Percentiles rank a stretch among this genome's conserved stretches.
Evolutionary conservation across 1,139 yeast genomes (phyloP).

Genomic region (Blastobotrys apis): DNA sequence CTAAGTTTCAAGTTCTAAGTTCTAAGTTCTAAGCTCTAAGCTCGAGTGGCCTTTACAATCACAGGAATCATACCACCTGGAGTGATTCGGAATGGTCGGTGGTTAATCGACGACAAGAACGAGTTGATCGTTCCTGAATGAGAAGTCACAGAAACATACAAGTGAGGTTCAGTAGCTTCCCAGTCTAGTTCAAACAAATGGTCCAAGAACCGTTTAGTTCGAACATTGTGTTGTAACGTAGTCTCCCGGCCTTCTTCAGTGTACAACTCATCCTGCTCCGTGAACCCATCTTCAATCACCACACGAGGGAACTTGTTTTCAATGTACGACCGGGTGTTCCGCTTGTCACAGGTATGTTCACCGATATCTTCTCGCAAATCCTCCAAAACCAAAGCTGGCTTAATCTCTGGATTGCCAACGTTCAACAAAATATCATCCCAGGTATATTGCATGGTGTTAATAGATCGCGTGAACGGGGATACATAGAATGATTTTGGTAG

Average conservation of each 20-base stretch:
- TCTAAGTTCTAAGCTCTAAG: too few species aligned
- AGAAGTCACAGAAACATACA: slow-evolving; percentile 50
- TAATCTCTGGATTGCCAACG: slow-evolving; percentile 5
- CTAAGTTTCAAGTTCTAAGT: too few species aligned
- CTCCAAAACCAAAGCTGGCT: slow-evolving; percentile 47
- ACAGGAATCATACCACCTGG: slow-evolving; percentile 68
- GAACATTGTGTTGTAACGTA: slow-evolving; percentile 46
- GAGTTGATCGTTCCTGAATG: slow-evolving; percentile 61
- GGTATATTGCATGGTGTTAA: slow-evolving; percentile 52
- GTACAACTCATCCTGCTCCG: slow-evolving; percentile 48
- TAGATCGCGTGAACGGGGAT: slow-evolving; percentile 63
- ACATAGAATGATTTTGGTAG: slow-evolving; percentile 53
- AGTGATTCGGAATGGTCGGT: slow-evolving; percentile 52
- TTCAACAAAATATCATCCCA: slow-evolving; percentile 45
- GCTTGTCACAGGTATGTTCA: slow-evolving; percentile 60
- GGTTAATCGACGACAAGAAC: slow-evolving; percentile 50
- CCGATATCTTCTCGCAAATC: slow-evolving; percentile 65
- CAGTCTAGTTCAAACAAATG: slow-evolving; percentile 37
- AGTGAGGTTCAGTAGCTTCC: slow-evolving; percentile 31
- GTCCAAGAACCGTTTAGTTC: slow-evolving; percentile 50
- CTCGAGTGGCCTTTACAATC: slow-evolving; percentile 36
- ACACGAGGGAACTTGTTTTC: slow-evolving; percentile 37
- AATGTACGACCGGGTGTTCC: slow-evolving; percentile 44
- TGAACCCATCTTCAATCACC: slow-evolving; percentile 43
- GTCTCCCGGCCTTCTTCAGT: slow-evolving; percentile 44